phyloP scores from a whole-genome alignment of 148 eudicot genomes.

The Rhododendron vialii region DNA sequence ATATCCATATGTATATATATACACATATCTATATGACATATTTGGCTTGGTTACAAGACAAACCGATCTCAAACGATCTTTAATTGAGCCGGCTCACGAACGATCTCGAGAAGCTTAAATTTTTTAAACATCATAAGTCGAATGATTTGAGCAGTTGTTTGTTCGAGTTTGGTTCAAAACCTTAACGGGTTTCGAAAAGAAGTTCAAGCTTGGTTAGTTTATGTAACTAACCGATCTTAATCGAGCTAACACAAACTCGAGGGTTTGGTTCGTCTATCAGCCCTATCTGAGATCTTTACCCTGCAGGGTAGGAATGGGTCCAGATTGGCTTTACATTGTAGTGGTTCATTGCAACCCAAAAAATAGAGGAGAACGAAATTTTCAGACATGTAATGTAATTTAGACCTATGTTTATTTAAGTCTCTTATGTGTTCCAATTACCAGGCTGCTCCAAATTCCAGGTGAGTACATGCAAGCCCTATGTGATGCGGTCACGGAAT shows the following conservation, averaged over 20 bases:
- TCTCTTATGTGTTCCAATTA: not conserved
- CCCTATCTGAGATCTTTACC: not conserved
- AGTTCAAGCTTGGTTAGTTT: not conserved
- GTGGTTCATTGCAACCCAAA: not conserved
- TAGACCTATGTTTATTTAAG: not conserved
- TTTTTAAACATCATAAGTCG: not conserved
- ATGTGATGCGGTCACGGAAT: constrained; percentile 80
- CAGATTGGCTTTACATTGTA: not conserved
- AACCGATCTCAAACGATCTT: not conserved
- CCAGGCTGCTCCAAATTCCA: constrained; percentile 77
- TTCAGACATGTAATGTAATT: not conserved
- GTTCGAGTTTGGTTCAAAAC: not conserved
- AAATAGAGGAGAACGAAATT: not conserved
- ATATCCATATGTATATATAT: not conserved
- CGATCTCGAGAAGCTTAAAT: not conserved
- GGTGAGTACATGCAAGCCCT: constrained; percentile 83
- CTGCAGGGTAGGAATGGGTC: not conserved
- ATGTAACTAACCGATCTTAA: not conserved
- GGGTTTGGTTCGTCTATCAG: not conserved
- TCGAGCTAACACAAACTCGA: not conserved
- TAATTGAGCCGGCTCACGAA: not conserved
- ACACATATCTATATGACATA: not conserved
- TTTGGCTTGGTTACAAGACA: not conserved
- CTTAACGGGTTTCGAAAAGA: not conserved
- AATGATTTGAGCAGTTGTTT: not conserved